These are phyloP conservation scores for Lantana camara DNA, from an alignment of 257 asterid species.

Conservation along the genomic window DNA sequence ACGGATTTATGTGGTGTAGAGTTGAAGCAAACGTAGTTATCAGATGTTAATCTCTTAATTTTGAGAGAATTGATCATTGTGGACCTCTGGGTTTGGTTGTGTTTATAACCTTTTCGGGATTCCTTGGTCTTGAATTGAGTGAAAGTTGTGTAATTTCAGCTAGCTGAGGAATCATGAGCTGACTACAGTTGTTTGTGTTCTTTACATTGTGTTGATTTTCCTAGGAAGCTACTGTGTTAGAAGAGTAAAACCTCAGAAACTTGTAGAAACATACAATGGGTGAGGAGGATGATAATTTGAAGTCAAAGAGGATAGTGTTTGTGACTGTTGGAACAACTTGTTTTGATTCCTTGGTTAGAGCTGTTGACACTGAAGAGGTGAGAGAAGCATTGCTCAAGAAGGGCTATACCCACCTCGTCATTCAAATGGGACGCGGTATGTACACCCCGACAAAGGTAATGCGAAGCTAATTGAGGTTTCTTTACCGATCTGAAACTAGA, in stretches of 20 bases:
- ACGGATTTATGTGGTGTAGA: too few species aligned
- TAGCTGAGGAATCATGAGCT: not conserved
- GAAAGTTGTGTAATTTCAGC: too few species aligned
- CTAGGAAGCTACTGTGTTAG: not conserved
- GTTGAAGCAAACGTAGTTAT: too few species aligned
- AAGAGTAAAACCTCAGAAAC: too few species aligned
- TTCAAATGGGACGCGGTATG: constrained; percentile 96
- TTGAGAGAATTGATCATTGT: too few species aligned
- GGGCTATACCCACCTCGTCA: constrained; percentile 76
- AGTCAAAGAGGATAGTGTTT: constrained; percentile 60
- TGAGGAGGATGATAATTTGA: constrained; percentile 38
- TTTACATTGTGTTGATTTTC: constrained; percentile 27
- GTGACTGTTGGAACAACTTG: constrained; percentile 93
- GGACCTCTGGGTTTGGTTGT: too few species aligned
- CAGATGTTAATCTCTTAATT: too few species aligned
- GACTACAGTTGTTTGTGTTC: not conserved
- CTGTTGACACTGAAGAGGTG: constrained; percentile 69
- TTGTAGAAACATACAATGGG: constrained; percentile 51
- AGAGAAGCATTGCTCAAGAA: constrained; percentile 57
- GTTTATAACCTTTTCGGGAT: too few species aligned
- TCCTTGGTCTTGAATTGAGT: too few species aligned
- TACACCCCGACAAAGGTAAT: constrained; percentile 75
- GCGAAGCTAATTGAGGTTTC: not conserved
- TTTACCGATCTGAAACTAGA: too few species aligned
- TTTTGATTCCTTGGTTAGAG: constrained; percentile 87